Evolutionary conservation across 306 rosid genomes (phyloP), one percentile per base, ranked within the genome.

Genomic region (Cyamopsis tetragonoloba): DNA sequence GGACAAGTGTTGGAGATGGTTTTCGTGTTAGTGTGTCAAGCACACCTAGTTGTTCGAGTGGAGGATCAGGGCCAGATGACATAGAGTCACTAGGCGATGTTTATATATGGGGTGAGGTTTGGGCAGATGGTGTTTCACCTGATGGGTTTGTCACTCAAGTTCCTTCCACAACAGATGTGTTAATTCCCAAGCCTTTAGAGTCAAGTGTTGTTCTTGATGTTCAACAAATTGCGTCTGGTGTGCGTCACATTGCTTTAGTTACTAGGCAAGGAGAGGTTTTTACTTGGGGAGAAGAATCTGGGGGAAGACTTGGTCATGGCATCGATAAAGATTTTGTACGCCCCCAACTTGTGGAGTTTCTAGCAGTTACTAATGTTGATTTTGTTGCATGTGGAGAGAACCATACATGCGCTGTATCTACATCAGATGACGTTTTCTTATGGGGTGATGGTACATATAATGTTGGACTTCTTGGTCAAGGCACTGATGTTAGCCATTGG

Each of bases 201-300:
- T 80, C 99, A 4, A 85, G 78, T 69, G 90, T 95, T 64, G 99
- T 95, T 81, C 96, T 95, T 9, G 99, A 95, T 75, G 99, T 86
- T 70, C 99, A 86, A 30, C 97, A 90, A 41, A 88, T 90, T 73
- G 87, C 92, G 10, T 95, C 96, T 11, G 97, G 96, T 17, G 87
- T 79, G 14, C 75, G 86, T 12, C 99, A 95, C 62, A 74, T 85
- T 70, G 96, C 95, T 71, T 82, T 95, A 44, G 92, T 90, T n/a
- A 95, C 99, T 11, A 85, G 95, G 84, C 96, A 95, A 73, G 99
- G 99, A 24, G 99, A 95, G 74, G 96, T 95, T 77, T 95, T 95
- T 53, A 95, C 97, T 24, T 95, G 99, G 99, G 99, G 99, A 46
- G 95, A 90, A 76, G 99, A 90, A 79, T 83, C 81, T 20, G 99